Conservation (phyloP, 768 basidiomycete species). For the Hygrophoropsis aurantiaca region DNA sequence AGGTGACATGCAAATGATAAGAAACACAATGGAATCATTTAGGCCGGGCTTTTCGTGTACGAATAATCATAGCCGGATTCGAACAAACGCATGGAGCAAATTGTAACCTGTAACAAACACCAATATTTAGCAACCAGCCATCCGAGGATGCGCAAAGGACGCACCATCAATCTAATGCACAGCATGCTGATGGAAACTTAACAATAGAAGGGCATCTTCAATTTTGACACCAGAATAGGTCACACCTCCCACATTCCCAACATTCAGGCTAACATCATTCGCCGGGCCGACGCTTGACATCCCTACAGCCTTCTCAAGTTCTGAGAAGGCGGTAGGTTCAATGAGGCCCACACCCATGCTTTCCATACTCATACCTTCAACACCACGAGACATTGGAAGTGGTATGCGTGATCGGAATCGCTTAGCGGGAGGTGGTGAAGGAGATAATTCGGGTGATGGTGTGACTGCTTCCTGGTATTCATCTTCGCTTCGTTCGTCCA, state of each 20-base stretch:
- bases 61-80: no score
- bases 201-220: slow-evolving; percentile 72
- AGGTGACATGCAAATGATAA: no score
- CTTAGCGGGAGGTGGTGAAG: slow-evolving; percentile 35
- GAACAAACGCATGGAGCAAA: no score
- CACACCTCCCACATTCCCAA: slow-evolving; percentile 20
- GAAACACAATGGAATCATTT: no score
- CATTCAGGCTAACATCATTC: slow-evolving; percentile 22
- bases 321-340: slow-evolving; percentile 42
- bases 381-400: slow-evolving; percentile 27
- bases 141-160: background rate
- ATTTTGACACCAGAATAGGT: slow-evolving; percentile 57
- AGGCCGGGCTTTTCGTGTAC: no score
- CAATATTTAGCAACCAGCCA: no score
- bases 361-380: slow-evolving; percentile 22
- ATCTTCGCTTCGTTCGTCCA: slow-evolving; percentile 58
- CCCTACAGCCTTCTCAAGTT: slow-evolving; percentile 46
- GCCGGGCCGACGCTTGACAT: slow-evolving; percentile 17
- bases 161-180: slow-evolving; percentile 45
- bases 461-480: slow-evolving; percentile 76
- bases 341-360: slow-evolving; percentile 37
- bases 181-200: slow-evolving; percentile 72
- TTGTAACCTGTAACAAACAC: no score
- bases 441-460: slow-evolving; percentile 58
- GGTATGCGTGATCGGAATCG: slow-evolving; percentile 25